phyloP scores from a whole-genome alignment of 1,284 basidiomycete species.

The Naganishia liquefaciens region DNA sequence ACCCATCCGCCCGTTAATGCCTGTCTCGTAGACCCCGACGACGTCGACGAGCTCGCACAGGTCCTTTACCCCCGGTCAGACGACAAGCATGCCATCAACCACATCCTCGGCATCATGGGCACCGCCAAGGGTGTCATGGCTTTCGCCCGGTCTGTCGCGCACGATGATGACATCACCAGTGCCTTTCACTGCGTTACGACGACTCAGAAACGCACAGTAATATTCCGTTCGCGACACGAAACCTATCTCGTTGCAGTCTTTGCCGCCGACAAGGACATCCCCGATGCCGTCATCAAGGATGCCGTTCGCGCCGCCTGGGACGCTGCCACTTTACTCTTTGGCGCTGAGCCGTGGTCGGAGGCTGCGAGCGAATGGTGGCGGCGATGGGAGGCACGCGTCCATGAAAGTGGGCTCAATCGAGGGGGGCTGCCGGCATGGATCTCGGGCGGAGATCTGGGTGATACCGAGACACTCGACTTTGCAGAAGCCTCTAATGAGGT shows the following conservation, averaged over 20 bases:
- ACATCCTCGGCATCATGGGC: background rate
- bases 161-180: background rate
- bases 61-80: background rate
- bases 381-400: background rate
- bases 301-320: background rate
- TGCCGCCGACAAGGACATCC: background rate
- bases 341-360: background rate
- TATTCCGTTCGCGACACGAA: background rate
- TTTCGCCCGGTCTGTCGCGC: background rate
- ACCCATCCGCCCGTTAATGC: background rate
- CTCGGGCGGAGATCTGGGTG: background rate
- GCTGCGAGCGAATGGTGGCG: slow-evolving; percentile 1
- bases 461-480: background rate
- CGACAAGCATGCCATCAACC: background rate
- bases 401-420: background rate
- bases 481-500: background rate
- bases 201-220: background rate
- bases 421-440: slow-evolving; percentile 2
- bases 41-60: slow-evolving; percentile 16
- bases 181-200: background rate
- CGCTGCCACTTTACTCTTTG: background rate
- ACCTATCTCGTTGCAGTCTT: slow-evolving; percentile 1
- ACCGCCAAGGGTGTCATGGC: slow-evolving; percentile 6
- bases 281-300: background rate
- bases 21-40: slow-evolving; percentile 7